Percentiles rank a stretch among this genome's conserved stretches.
Conservation (phyloP, 2,329 filamentous ascomycete genomes). For the Scorias spongiosa region DNA sequence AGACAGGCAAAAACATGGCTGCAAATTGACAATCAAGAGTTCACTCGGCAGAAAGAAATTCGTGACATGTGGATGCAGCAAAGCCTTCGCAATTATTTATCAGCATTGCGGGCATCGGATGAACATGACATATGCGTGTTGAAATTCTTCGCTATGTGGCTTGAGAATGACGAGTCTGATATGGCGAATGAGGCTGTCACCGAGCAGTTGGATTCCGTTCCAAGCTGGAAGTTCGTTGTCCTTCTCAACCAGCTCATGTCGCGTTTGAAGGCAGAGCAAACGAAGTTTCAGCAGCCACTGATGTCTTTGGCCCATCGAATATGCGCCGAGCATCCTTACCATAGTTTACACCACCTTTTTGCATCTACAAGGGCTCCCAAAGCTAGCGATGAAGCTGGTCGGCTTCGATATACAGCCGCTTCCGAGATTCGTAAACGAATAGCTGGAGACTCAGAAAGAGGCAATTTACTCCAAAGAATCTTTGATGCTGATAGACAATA, state of each 20-base stretch:
- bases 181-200: slow-evolving; percentile 64
- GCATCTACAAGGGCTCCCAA: slow-evolving; percentile 51
- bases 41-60: slow-evolving; percentile 59
- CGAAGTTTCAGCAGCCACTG: slow-evolving; percentile 62
- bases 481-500: slow-evolving; percentile 58
- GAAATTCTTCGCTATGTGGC: slow-evolving; percentile 86
- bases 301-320: slow-evolving; percentile 64
- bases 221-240: slow-evolving; percentile 79
- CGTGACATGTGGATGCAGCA: slow-evolving; percentile 73
- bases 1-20: slow-evolving; percentile 74
- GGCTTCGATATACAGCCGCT: slow-evolving; percentile 60
- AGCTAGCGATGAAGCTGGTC: slow-evolving; percentile 56
- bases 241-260: slow-evolving; percentile 95
- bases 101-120: slow-evolving; percentile 71
- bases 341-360: slow-evolving; percentile 95
- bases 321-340: slow-evolving; percentile 84
- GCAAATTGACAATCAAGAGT: slow-evolving; percentile 76
- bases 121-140: slow-evolving; percentile 79
- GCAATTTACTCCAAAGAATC: slow-evolving; percentile 53
- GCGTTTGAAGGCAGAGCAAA: slow-evolving; percentile 57
- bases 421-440: slow-evolving; percentile 50
- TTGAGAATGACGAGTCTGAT: slow-evolving; percentile 66
- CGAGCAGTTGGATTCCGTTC: slow-evolving; percentile 55
- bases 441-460: slow-evolving; percentile 33
- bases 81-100: slow-evolving; percentile 83